Percentiles rank a stretch among this genome's conserved stretches.
These are phyloP conservation scores for Stephanodiscus triporus DNA, from an alignment of 108 stramenopile genomes.

Conservation along the genomic window DNA sequence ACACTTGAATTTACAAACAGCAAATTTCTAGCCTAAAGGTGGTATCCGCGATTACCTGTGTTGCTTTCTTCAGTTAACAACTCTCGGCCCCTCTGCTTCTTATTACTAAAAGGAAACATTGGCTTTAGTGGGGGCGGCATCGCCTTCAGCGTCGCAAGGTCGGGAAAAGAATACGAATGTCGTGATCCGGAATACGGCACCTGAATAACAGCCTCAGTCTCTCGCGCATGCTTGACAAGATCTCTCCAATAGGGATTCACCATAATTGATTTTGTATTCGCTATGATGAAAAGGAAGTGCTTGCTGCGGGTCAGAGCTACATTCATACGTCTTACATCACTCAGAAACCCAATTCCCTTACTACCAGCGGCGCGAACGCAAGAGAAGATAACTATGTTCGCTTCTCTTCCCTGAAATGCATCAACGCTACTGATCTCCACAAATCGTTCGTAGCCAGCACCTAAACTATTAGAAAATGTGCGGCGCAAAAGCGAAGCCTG, in stretches of 20 bases:
- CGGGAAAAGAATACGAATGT: slow-evolving; percentile 36
- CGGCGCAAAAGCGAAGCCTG: slow-evolving; percentile 76
- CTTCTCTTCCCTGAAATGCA: slow-evolving; percentile 94
- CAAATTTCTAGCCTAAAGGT: not conserved
- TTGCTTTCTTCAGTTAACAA: not conserved
- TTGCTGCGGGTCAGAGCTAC: slow-evolving; percentile 98
- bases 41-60: not conserved
- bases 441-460: slow-evolving; percentile 48
- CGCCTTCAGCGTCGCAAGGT: slow-evolving; percentile 35
- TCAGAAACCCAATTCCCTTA: slow-evolving; percentile 94
- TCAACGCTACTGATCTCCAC: slow-evolving; percentile 95
- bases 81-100: not conserved
- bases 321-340: slow-evolving; percentile 97
- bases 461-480: slow-evolving; percentile 58
- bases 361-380: slow-evolving; percentile 90
- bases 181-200: slow-evolving; percentile 51
- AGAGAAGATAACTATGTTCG: slow-evolving; percentile 93
- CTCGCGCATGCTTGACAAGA: slow-evolving; percentile 74
- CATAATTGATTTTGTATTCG: slow-evolving; percentile 69
- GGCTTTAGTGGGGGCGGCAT: not conserved
- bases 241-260: slow-evolving; percentile 91
- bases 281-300: slow-evolving; percentile 85
- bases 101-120: not conserved
- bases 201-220: slow-evolving; percentile 62
- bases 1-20: no score